Conservation (phyloP, 305 asterid species). For the Petunia hybrid region DNA sequence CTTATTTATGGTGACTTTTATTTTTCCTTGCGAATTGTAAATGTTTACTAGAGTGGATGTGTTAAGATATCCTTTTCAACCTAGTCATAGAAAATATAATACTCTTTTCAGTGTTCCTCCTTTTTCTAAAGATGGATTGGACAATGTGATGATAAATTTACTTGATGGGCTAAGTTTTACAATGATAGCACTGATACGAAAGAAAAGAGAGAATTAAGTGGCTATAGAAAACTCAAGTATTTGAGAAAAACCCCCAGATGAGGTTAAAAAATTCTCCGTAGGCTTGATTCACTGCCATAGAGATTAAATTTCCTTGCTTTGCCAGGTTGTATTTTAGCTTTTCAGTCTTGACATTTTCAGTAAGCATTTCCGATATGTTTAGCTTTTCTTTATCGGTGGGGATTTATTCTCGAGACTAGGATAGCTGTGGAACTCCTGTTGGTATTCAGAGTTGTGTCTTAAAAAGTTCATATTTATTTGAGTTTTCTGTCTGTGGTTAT, state of each 20-base stretch:
- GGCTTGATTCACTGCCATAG: not conserved
- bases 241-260: not conserved
- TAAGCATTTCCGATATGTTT: not conserved
- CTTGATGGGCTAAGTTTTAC: too few relatives aligned
- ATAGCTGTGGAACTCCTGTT: constrained; percentile 5
- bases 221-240: too few relatives aligned
- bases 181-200: too few relatives aligned
- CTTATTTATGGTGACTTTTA: too few relatives aligned
- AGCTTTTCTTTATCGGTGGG: not conserved
- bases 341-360: not conserved
- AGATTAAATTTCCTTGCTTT: not conserved
- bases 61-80: too few relatives aligned
- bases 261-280: not conserved
- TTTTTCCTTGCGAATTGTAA: too few relatives aligned
- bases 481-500: constrained; percentile 15
- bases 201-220: too few relatives aligned
- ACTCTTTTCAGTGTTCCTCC: too few relatives aligned
- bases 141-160: too few relatives aligned
- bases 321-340: not conserved
- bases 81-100: too few relatives aligned
- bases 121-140: too few relatives aligned
- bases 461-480: not conserved
- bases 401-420: not conserved
- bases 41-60: too few relatives aligned
- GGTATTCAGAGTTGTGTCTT: constrained; percentile 17